A percentile compares a stretch with the other conserved stretches of the same genome.
Conservation (phyloP, 148 eudicot genomes). For the Fagopyrum homotropicum region DNA sequence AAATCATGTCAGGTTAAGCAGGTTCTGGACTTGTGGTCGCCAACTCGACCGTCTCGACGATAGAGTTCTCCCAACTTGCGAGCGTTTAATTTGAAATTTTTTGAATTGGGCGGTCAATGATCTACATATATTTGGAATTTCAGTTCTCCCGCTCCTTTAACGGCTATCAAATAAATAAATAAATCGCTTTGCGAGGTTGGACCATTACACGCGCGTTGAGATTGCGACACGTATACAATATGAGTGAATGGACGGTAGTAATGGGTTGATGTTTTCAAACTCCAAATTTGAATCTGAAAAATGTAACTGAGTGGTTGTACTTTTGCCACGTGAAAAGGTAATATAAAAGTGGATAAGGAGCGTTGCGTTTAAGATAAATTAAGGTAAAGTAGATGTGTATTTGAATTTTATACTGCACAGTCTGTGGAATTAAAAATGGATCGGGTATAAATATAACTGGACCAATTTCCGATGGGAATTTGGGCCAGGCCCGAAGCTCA, state of each 20-base stretch:
- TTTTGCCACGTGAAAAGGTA: background rate
- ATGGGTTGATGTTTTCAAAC: background rate
- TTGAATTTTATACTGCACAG: too few relatives aligned
- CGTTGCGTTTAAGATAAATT: background rate
- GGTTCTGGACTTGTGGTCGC: background rate
- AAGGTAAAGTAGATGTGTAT: too few relatives aligned
- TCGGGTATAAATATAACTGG: too few relatives aligned
- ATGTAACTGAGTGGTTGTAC: background rate
- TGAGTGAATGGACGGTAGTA: background rate
- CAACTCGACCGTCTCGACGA: background rate
- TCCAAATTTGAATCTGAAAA: background rate
- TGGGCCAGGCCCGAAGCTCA: too few relatives aligned
- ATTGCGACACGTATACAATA: background rate
- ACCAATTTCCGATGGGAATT: too few relatives aligned
- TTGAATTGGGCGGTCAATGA: conserved; percentile 4
- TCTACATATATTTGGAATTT: background rate
- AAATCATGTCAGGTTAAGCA: background rate
- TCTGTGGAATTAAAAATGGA: too few relatives aligned
- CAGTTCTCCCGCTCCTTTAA: conserved; percentile 1
- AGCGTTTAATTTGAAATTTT: background rate
- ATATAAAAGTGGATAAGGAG: background rate
- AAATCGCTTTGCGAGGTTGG: background rate
- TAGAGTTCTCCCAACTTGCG: background rate
- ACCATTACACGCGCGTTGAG: background rate
- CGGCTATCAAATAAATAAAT: background rate